Evolutionary conservation across 2,329 filamentous ascomycete species (phyloP).

Genomic region (Hortaea werneckii): DNA sequence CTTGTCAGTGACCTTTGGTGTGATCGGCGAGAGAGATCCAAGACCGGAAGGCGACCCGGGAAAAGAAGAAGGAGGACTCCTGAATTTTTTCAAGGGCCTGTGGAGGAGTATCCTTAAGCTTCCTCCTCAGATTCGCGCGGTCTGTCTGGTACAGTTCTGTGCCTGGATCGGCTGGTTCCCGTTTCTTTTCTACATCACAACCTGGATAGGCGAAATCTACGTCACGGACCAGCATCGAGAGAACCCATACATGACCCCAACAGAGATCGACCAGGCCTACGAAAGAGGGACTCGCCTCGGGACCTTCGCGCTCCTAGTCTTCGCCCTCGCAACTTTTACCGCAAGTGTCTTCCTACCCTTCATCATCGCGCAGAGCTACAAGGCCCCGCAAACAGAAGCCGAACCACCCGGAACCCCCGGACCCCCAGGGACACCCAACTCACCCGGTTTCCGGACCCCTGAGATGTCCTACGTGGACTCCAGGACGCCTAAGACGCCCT

Average conservation of each 20-base stretch:
- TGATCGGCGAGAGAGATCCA: conserved; percentile 72
- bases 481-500: conserved; percentile 5
- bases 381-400: conserved; percentile 29
- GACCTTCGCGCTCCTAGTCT: conserved; percentile 79
- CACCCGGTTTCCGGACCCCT: conserved; percentile 13
- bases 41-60: conserved; percentile 56
- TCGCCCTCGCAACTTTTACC: conserved; percentile 71
- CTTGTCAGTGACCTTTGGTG: conserved; percentile 56
- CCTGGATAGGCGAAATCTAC: conserved; percentile 93
- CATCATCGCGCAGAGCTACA: conserved; percentile 72
- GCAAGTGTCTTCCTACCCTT: conserved; percentile 79
- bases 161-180: conserved; percentile 96
- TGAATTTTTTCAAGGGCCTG: conserved; percentile 71
- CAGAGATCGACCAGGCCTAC: conserved; percentile 69
- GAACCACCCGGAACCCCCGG: conserved; percentile 29
- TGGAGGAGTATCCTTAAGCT: conserved; percentile 66
- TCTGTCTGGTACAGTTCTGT: conserved; percentile 56
- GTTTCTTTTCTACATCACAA: conserved; percentile 87
- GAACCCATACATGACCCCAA: conserved; percentile 66
- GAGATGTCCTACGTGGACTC: conserved; percentile 1
- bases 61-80: conserved; percentile 52
- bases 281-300: conserved; percentile 78
- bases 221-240: conserved; percentile 62
- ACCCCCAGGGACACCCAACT: too few species aligned
- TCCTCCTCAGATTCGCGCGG: conserved; percentile 69